A percentile compares a stretch with the other conserved stretches of the same genome.
These are phyloP conservation scores for Blastomyces parvus DNA, from an alignment of 2,329 filamentous ascomycete species.

Conservation along the genomic window DNA sequence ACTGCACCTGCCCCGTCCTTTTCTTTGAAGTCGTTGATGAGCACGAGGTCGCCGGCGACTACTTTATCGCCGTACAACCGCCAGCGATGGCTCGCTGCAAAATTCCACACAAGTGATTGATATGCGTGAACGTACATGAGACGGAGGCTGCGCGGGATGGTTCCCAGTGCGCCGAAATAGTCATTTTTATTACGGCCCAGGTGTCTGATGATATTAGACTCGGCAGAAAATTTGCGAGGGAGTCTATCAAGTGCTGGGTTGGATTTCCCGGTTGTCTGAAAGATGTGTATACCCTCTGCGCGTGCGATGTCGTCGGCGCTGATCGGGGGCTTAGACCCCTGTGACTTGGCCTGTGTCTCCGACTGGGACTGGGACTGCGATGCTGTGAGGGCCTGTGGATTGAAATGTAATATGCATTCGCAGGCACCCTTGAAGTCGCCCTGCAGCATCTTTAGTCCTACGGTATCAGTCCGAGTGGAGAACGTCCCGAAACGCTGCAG, in stretches of 20 bases:
- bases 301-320: slow-evolving; percentile 69
- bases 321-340: slow-evolving; percentile 39
- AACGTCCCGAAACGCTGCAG: slow-evolving; percentile 95
- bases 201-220: slow-evolving; percentile 68
- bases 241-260: slow-evolving; percentile 56
- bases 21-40: slow-evolving; percentile 49
- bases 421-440: slow-evolving; percentile 74
- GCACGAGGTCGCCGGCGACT: slow-evolving; percentile 74
- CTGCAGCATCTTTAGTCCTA: slow-evolving; percentile 75
- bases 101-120: slow-evolving; percentile 92
- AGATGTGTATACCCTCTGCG: slow-evolving; percentile 67
- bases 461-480: slow-evolving; percentile 69
- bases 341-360: slow-evolving; percentile 15
- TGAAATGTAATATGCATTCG: slow-evolving; percentile 65
- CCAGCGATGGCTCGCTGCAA: slow-evolving; percentile 72
- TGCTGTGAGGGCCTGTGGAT: slow-evolving; percentile 51
- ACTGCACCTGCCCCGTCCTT: slow-evolving; percentile 25
- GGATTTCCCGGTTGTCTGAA: slow-evolving; percentile 52
- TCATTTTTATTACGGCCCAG: slow-evolving; percentile 54
- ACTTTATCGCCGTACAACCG: slow-evolving; percentile 62
- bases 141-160: slow-evolving; percentile 70
- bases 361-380: slow-evolving; percentile 35
- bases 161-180: slow-evolving; percentile 68
- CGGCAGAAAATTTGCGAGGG: slow-evolving; percentile 73
- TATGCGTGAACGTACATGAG: slow-evolving; percentile 97